Evolutionary conservation across 2,329 filamentous ascomycete species (phyloP).

Genomic region (Acephala macrosclerotiorum): DNA sequence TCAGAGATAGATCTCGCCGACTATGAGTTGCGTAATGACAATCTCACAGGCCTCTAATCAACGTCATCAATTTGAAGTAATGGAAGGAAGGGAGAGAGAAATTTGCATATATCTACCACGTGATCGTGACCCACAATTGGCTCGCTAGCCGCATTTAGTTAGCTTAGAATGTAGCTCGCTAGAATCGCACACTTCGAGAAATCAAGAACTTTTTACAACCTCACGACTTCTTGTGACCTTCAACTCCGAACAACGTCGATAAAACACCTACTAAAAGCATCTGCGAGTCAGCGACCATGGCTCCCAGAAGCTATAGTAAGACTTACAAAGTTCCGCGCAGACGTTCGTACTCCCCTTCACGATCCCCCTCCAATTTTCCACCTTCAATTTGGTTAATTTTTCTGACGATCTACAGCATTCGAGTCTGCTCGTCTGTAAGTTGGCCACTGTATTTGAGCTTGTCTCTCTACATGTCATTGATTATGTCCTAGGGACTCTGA

Average conservation of each 20-base stretch:
- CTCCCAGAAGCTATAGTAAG: slow-evolving; percentile 87
- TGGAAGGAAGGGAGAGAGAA: too few species aligned
- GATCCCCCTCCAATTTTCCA: neutral
- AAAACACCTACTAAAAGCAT: too few species aligned
- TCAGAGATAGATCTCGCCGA: too few species aligned
- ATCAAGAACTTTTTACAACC: neutral
- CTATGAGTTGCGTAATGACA: too few species aligned
- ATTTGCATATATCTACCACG: too few species aligned
- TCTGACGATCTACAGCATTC: slow-evolving; percentile 69
- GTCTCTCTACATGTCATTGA: slow-evolving; percentile 97
- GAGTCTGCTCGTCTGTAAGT: slow-evolving; percentile 99
- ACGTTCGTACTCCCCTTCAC: slow-evolving; percentile 50
- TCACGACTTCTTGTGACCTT: neutral
- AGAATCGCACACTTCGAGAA: slow-evolving; percentile 3
- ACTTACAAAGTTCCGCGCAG: slow-evolving; percentile 98
- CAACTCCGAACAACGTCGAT: too few species aligned
- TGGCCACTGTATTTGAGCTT: slow-evolving; percentile 99
- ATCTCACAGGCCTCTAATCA: too few species aligned
- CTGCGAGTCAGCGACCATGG: slow-evolving; percentile 51
- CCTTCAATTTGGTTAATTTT: slow-evolving; percentile 18
- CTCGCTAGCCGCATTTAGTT: neutral
- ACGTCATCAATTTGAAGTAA: too few species aligned
- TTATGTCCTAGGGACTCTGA: slow-evolving; percentile 87
- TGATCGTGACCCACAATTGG: neutral
- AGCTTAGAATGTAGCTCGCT: neutral